Percentiles rank a stretch among this genome's conserved stretches.
These are phyloP conservation scores for Rhododendron griersonianum DNA, from an alignment of 148 eudicot genomes.

Conservation along the genomic window DNA sequence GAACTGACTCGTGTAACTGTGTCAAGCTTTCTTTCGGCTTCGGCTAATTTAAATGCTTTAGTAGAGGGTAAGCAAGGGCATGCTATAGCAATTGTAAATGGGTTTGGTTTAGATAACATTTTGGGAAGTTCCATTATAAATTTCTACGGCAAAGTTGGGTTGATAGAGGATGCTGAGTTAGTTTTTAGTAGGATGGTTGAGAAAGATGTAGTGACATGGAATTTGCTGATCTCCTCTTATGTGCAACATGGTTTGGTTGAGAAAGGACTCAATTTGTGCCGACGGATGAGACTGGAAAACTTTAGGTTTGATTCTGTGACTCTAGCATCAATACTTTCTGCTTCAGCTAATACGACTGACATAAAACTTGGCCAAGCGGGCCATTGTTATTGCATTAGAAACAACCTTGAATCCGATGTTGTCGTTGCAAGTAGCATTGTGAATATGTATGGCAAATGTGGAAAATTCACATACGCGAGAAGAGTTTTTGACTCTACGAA, in stretches of 20 bases:
- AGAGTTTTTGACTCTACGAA: slow-evolving; percentile 29
- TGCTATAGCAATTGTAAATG: slow-evolving; percentile 38
- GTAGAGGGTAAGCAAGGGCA: slow-evolving; percentile 59
- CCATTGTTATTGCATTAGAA: slow-evolving; percentile 45
- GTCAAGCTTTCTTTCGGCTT: slow-evolving; percentile 50
- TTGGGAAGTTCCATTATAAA: slow-evolving; percentile 58
- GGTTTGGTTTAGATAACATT: slow-evolving; percentile 39
- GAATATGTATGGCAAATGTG: slow-evolving; percentile 51
- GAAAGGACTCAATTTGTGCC: slow-evolving; percentile 29
- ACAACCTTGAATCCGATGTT: slow-evolving; percentile 31
- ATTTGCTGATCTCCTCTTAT: slow-evolving; percentile 52
- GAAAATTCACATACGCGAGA: slow-evolving; percentile 30
- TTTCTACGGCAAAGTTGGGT: slow-evolving; percentile 47
- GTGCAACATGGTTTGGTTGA: slow-evolving; percentile 32
- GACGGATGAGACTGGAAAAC: slow-evolving; percentile 36
- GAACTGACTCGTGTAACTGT: slow-evolving; percentile 49
- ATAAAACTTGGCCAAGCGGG: slow-evolving; percentile 41
- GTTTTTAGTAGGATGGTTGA: slow-evolving; percentile 42
- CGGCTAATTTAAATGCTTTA: slow-evolving; percentile 38
- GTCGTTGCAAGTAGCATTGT: slow-evolving; percentile 38
- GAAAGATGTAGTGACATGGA: slow-evolving; percentile 64
- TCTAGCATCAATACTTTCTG: slow-evolving; percentile 33
- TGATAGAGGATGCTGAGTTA: slow-evolving; percentile 41
- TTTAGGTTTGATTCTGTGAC: slow-evolving; percentile 50
- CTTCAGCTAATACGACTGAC: slow-evolving; percentile 29